Evolutionary conservation across 2,329 filamentous ascomycete genomes (phyloP).

Genomic region (Calycina marina): DNA sequence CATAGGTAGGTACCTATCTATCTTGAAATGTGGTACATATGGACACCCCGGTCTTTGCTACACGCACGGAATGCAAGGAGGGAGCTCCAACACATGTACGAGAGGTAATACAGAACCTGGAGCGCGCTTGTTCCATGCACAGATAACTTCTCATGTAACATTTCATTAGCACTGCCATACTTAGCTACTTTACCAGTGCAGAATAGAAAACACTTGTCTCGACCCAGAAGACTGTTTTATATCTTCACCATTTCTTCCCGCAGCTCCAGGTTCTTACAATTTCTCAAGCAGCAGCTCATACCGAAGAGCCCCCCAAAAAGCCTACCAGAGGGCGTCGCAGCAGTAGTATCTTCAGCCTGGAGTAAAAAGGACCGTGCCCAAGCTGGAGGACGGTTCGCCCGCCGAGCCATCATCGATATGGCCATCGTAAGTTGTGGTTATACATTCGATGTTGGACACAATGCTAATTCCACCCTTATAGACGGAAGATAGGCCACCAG

Average conservation of each 20-base stretch:
- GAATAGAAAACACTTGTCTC: too few species aligned
- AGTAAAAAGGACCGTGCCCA: conserved; percentile 9
- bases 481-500: conserved; percentile 28
- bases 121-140: too few species aligned
- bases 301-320: conserved; percentile 6
- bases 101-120: too few species aligned
- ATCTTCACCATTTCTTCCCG: background rate
- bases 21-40: too few species aligned
- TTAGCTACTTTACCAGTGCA: too few species aligned
- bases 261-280: conserved; percentile 11
- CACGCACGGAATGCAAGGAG: too few species aligned
- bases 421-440: background rate
- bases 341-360: conserved; percentile 10
- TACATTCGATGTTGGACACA: conserved; percentile 2
- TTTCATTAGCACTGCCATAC: too few species aligned
- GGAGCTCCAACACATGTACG: too few species aligned
- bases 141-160: too few species aligned
- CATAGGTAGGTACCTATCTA: too few species aligned
- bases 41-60: too few species aligned
- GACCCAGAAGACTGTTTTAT: too few species aligned
- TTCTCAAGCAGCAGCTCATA: conserved; percentile 13
- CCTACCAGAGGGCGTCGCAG: conserved; percentile 4
- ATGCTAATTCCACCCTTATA: conserved; percentile 18
- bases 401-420: conserved; percentile 8
- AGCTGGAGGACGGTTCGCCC: conserved; percentile 15